Conservation (phyloP, 2,329 filamentous ascomycete genomes). For the Sclerotinia nivalis region DNA sequence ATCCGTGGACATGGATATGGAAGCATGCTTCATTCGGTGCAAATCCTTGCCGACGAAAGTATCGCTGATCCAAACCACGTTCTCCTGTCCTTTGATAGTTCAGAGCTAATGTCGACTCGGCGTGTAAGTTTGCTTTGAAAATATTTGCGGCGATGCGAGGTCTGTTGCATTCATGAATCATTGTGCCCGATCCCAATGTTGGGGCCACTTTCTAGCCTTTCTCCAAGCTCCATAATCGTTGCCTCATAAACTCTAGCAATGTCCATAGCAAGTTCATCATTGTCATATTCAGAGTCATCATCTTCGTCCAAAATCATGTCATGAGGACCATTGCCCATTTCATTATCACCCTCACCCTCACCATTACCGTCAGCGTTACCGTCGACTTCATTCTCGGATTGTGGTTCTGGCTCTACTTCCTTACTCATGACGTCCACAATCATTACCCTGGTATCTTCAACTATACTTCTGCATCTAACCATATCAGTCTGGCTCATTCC, state of each 20-base stretch:
- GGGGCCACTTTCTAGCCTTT: constrained; percentile 52
- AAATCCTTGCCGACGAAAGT: neutral
- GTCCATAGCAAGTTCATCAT: constrained; percentile 65
- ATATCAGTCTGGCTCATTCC: constrained; percentile 81
- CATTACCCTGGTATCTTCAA: constrained; percentile 71
- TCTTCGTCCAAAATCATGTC: constrained; percentile 41
- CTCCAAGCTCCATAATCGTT: constrained; percentile 73
- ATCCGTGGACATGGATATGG: neutral
- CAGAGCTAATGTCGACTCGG: neutral
- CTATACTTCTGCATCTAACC: constrained; percentile 79
- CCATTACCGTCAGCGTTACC: neutral
- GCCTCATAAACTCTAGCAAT: constrained; percentile 76
- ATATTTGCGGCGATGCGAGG: neutral
- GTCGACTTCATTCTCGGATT: constrained; percentile 22
- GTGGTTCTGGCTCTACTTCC: constrained; percentile 49
- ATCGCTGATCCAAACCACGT: neutral
- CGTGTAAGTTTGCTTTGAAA: neutral
- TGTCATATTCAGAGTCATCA: constrained; percentile 44
- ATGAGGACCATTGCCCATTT: constrained; percentile 39
- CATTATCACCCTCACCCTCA: constrained; percentile 41
- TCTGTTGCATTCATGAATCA: constrained; percentile 7
- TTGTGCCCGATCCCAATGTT: constrained; percentile 16
- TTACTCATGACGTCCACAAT: constrained; percentile 68
- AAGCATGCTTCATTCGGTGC: neutral
- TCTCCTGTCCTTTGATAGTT: neutral